Base-by-base conservation (phyloP, 768 basidiomycete genomes). In the Filobasidium wieringae region DNA sequence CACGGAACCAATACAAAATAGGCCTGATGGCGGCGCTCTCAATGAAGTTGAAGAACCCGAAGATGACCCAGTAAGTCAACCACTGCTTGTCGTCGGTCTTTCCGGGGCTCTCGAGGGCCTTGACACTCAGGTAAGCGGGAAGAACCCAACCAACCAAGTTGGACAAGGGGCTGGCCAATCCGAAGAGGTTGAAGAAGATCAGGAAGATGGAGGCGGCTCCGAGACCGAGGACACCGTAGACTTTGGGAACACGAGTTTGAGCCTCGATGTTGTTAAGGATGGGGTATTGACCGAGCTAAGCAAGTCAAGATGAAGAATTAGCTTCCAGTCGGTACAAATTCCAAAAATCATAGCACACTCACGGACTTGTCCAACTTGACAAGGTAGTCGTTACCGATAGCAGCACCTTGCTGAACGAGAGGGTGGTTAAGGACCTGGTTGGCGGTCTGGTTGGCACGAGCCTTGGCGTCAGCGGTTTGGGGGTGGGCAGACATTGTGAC, bases 11-110 rank as follows among this genome's bases (percentile, higher is more conserved):
- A 79, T 92, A 89, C 64, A 96, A 83, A 60, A 95, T 81, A 60
- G 86, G 59, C 52, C 86, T 82, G 63, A 88, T 78, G 53, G 87
- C 88, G 66, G 93, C 80, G 68, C 82, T 84, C 77, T 96, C 93
- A 60, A 87, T 68, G 76, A 95, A 88, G 78, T 86, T 93, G 81
- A 95, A 84, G 75, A 59, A 84, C 55, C 89, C 90, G 66, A 95
- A 92, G 54, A 93, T 81, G 70, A 88, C 68, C 93, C 93, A 97
- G 79, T 97, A 97, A 2, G 92, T 93, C 69, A 96, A 80, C 91
- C 91, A 96, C 76, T 95, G 91, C 68, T 86, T 79, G 75, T 93
- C 87, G 65, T 93, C 89, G 64, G 84, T 62, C 30, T 59, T 83
- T 78, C 2, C 79, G n/a, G 88, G 87, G 4, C 80, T 76, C 75